Base-by-base conservation (phyloP, 768 basidiomycete species). In the Suillus plorans region DNA sequence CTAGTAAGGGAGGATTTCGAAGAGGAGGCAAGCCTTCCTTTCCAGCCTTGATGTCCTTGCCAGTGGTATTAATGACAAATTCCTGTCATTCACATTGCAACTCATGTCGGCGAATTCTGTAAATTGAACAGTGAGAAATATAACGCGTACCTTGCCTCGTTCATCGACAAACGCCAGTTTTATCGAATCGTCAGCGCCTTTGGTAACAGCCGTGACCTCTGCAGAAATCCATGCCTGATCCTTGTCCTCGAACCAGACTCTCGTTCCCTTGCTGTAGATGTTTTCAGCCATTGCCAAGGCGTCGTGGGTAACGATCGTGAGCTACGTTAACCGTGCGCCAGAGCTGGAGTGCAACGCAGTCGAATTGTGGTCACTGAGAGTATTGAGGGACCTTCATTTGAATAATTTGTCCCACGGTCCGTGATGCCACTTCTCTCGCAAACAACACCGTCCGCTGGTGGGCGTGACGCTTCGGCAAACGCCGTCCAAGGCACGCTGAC, bases 191-290 rank as follows among this genome's bases (percentile, higher is more conserved):
- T 86, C 89, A 68, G 82, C 73, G 63, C 82, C 83, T 75, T 88
- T 90, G 65, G 83, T 80, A 66, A 86, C 86, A 45, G 82, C 80
- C 61, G 82, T 81, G 67, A 96, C 92, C 77, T 94, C 91, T 64
- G 90, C 95, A 50, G 93, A 92, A 70, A 97, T 84, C 95, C 95
- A 97, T 67, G 94, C 94, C 69, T 90, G 88, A 67, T 97, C 95
- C 78, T 92, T 95, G 82, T 97, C 94, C 68, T 94, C 87, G 72
- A 96, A 95, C 95, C 92, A 94, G 73, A 93, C 92, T 70, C 91
- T 84, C 67, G 91, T 93, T 67, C 92, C 92, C 78, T 90, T 93
- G 84, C 88, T 91, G 81, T 93, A 94, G 73, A 93, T 91, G 82
- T 93, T 92, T 82, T 94, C 92, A 76, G 92, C 90, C 92, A 94